Base-by-base conservation (phyloP, 2,329 filamentous ascomycete species). In the Monosporascus sp. region DNA sequence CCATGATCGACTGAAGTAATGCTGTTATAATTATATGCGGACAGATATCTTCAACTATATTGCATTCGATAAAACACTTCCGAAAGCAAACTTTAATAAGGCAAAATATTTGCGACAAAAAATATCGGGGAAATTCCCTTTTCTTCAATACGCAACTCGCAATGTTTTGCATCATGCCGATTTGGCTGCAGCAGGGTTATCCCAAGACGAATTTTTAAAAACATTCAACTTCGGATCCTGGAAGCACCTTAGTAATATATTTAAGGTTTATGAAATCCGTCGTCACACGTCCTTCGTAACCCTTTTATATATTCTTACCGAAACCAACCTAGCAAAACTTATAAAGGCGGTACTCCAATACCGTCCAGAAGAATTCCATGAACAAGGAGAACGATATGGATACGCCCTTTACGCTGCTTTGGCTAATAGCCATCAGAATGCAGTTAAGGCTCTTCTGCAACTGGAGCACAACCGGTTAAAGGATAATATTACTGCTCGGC, bases 141-240 rank as follows among this genome's bases (percentile, higher is more conserved):
- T 83, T 46, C 63, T 82, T 6, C 55, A 72, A 48, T 80, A 80
- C 58, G 70, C 75, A 18, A 61, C 69, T 17, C 55, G 62, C 4
- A 65, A 74, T 50, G 39, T 77, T 11, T 60, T 79, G n/a, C 54
- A 62, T 47, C 76, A 80, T 52, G 68, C 75, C 11, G 60, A 78
- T 43, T 24, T 20, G 38, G 72, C 74, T 50, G 54, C 58, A 5
- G 11, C 31, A 18, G 56, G 53, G 2, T 58, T 71, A 37, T 31
- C 52, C 18, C 68, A 73, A 55, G 38, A 50, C 5, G 45, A 54
- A 0, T 74, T 75, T 54, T 27, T 77, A 1, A 31, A 50, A 5
- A 6, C 24, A 0, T 72, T 73, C 38, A 49, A 50, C 17, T 45
- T 64, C 27, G 8, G 50, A 8, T 18, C 47, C 1, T 75, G 70